Evolutionary conservation across 2,329 filamentous ascomycete genomes (phyloP).

Genomic region (Shiraia sp.): DNA sequence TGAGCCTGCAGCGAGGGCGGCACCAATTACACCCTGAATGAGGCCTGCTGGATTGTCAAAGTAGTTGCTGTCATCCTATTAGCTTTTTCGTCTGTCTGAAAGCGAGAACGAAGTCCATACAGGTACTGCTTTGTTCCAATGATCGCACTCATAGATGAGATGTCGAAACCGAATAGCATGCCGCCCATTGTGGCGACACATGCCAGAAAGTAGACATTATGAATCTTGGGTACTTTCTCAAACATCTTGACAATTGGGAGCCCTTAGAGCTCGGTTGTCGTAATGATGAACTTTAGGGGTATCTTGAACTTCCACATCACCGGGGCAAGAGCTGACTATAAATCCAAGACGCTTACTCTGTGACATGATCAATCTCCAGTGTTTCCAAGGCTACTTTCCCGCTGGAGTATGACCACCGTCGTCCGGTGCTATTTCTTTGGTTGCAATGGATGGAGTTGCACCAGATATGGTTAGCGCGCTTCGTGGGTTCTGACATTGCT

Average conservation of each 20-base stretch:
- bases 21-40: conserved; percentile 55
- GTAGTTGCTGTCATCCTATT: conserved; percentile 37
- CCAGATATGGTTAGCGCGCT: conserved; percentile 5
- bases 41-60: conserved; percentile 56
- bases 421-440: conserved; percentile 3
- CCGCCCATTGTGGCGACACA: conserved; percentile 58
- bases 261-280: conserved; percentile 10
- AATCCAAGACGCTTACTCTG: background rate
- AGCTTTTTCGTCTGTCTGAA: background rate
- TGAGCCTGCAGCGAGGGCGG: conserved; percentile 55
- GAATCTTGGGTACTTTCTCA: conserved; percentile 53
- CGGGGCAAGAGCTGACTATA: background rate
- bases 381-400: conserved; percentile 4
- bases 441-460: conserved; percentile 8
- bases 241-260: conserved; percentile 29
- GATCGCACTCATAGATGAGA: conserved; percentile 59
- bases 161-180: conserved; percentile 61
- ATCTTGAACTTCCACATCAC: conserved; percentile 5
- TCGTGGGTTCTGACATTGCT: background rate
- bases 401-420: conserved; percentile 12
- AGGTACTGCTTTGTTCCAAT: conserved; percentile 56
- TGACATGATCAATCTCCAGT: too few relatives aligned
- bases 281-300: conserved; percentile 2
- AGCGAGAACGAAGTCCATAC: conserved; percentile 8
- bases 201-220: conserved; percentile 59